phyloP scores from a whole-genome alignment of 1,284 basidiomycete species.

The Blastosporella zonata region DNA sequence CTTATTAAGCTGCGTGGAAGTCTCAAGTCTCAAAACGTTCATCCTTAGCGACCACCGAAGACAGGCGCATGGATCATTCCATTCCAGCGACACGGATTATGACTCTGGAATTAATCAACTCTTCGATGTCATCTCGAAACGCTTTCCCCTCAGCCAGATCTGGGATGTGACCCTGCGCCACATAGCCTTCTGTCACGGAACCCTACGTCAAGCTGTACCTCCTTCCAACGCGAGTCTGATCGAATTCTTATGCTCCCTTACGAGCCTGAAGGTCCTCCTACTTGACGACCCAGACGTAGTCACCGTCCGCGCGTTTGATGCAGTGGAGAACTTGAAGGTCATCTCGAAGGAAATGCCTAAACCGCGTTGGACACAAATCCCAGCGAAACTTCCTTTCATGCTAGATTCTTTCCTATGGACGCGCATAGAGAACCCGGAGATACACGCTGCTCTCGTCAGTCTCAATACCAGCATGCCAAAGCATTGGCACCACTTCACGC shows the following conservation, averaged over 20 bases:
- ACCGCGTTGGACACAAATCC: background rate
- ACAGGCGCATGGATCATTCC: background rate
- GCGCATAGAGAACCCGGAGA: background rate
- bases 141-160: constrained; percentile 3
- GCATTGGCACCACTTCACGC: background rate
- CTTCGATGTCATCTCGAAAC: background rate
- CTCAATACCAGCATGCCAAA: background rate
- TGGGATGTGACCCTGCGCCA: constrained; percentile 2
- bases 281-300: constrained; percentile 2
- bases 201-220: background rate
- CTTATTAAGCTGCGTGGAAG: background rate
- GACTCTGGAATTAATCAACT: background rate
- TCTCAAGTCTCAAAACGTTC: constrained; percentile 1
- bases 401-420: background rate
- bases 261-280: constrained; percentile 1
- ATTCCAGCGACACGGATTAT: background rate
- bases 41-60: constrained; percentile 1
- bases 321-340: background rate
- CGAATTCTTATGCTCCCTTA: constrained; percentile 11
- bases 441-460: background rate
- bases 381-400: background rate
- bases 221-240: background rate
- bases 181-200: background rate
- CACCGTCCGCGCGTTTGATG: constrained; percentile 1
- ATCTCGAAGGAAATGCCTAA: background rate